Conservation (phyloP, 2,329 filamentous ascomycete genomes). For the Venturia nashicola region DNA sequence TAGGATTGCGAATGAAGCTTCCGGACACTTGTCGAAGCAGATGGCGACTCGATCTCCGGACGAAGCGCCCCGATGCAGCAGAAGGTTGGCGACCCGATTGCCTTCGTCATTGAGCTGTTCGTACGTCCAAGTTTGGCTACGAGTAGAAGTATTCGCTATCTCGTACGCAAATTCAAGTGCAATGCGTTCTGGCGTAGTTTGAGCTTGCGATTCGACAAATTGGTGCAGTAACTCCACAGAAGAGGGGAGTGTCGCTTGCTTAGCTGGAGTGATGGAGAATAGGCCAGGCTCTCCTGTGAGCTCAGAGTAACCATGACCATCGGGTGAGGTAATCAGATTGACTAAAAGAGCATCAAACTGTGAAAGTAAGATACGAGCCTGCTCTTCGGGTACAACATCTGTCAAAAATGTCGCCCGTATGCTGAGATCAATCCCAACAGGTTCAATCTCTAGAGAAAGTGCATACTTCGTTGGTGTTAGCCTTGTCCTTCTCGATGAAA, state of each 20-base stretch:
- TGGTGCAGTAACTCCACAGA: constrained; percentile 56
- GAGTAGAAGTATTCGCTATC: constrained; percentile 34
- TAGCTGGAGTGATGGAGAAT: constrained; percentile 55
- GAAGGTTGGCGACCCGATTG: constrained; percentile 58
- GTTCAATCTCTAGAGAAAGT: constrained; percentile 69
- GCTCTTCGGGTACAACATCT: constrained; percentile 52
- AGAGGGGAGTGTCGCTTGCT: constrained; percentile 43
- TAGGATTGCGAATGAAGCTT: constrained; percentile 71
- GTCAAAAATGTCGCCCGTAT: constrained; percentile 56
- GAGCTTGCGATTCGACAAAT: constrained; percentile 58
- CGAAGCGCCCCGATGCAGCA: constrained; percentile 36
- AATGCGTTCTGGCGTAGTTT: constrained; percentile 40
- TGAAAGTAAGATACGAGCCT: constrained; percentile 52
- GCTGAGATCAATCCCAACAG: constrained; percentile 36
- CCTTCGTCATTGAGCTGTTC: constrained; percentile 56
- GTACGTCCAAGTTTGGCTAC: constrained; percentile 58
- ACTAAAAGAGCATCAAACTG: constrained; percentile 62
- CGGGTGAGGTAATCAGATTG: constrained; percentile 34
- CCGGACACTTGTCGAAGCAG: constrained; percentile 74
- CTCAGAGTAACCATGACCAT: constrained; percentile 19
- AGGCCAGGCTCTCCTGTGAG: constrained; percentile 26
- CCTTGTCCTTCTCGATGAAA: background rate
- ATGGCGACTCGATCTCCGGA: constrained; percentile 57
- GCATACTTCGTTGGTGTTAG: constrained; percentile 40
- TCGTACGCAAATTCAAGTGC: constrained; percentile 66